A percentile compares a stretch with the other conserved stretches of the same genome.
phyloP scores from a whole-genome alignment of 106 monocot genomes.

The Chionographis japonica region DNA sequence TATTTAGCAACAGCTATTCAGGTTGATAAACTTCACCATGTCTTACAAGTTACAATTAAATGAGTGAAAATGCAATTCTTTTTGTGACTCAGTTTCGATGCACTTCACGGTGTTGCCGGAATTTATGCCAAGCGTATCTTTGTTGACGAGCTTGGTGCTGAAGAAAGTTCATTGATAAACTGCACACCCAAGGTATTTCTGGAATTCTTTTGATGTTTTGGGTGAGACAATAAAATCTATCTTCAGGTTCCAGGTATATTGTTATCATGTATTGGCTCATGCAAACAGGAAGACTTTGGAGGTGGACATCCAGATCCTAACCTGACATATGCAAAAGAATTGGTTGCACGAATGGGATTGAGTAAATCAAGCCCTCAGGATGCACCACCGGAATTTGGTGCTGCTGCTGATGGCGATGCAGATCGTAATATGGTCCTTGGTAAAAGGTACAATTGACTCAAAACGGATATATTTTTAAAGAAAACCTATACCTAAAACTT shows the following conservation, averaged over 20 bases:
- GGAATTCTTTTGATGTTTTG: slow-evolving; percentile 2
- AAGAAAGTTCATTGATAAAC: slow-evolving; percentile 78
- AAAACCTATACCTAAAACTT: not conserved
- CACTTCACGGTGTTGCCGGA: slow-evolving; percentile 95
- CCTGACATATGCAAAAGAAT: slow-evolving; percentile 95
- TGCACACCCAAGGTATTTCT: slow-evolving; percentile 78
- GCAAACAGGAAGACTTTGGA: slow-evolving; percentile 89
- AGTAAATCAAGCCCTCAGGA: slow-evolving; percentile 50
- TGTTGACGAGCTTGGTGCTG: slow-evolving; percentile 91
- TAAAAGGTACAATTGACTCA: slow-evolving; percentile 49
- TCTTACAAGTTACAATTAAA: not conserved
- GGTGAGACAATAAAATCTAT: not conserved
- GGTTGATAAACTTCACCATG: not conserved
- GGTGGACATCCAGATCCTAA: slow-evolving; percentile 97
- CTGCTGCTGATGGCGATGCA: slow-evolving; percentile 99
- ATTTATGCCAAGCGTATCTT: slow-evolving; percentile 87
- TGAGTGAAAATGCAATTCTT: not conserved
- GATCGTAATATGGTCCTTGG: slow-evolving; percentile 93
- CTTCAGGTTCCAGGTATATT: not conserved
- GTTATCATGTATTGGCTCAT: not conserved
- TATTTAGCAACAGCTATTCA: not conserved
- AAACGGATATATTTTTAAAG: not conserved
- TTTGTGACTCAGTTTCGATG: slow-evolving; percentile 67
- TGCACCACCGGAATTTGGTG: slow-evolving; percentile 95
- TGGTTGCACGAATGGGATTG: slow-evolving; percentile 87